These are phyloP conservation scores for Neoboletus subvelutipes DNA, from an alignment of 768 basidiomycete species.

Conservation along the genomic window DNA sequence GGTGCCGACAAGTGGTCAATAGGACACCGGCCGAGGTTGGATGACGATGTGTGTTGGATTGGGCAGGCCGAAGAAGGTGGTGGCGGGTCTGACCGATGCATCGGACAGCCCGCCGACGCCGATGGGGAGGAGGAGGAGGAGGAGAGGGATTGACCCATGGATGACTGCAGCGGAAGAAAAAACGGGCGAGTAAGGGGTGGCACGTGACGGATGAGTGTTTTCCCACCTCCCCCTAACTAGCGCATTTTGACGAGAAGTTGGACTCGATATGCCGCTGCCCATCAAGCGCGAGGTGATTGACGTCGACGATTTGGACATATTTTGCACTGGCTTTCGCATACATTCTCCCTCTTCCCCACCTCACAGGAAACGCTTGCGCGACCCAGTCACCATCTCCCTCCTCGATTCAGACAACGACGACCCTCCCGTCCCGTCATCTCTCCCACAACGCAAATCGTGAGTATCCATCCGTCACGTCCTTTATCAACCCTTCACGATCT, in stretches of 20 bases:
- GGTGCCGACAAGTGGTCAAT: slow-evolving; percentile 48
- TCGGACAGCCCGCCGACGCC: slow-evolving; percentile 12
- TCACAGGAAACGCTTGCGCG: slow-evolving; percentile 10
- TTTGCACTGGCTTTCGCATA: slow-evolving; percentile 19
- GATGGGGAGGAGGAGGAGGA: slow-evolving; percentile 1
- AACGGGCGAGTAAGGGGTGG: too few relatives aligned
- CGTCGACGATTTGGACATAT: slow-evolving; percentile 26
- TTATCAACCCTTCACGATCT: neutral
- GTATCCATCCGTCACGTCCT: neutral
- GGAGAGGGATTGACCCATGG: slow-evolving; percentile 24
- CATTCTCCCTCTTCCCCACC: slow-evolving; percentile 15
- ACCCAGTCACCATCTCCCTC: slow-evolving; percentile 12
- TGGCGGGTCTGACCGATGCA: slow-evolving; percentile 3
- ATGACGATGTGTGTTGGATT: slow-evolving; percentile 33
- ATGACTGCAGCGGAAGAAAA: neutral
- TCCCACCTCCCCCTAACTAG: slow-evolving; percentile 7
- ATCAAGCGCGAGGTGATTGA: slow-evolving; percentile 23
- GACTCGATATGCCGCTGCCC: slow-evolving; percentile 1
- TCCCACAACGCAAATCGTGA: slow-evolving; percentile 4
- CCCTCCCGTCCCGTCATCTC: slow-evolving; percentile 2
- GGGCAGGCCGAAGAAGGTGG: slow-evolving; percentile 37
- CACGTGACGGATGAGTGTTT: slow-evolving; percentile 14
- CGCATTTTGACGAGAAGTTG: too few relatives aligned
- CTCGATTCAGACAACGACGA: slow-evolving; percentile 19
- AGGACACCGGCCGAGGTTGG: slow-evolving; percentile 49